phyloP scores from a whole-genome alignment of 352 stramenopile species.

The Globisporangium abappressorium region DNA sequence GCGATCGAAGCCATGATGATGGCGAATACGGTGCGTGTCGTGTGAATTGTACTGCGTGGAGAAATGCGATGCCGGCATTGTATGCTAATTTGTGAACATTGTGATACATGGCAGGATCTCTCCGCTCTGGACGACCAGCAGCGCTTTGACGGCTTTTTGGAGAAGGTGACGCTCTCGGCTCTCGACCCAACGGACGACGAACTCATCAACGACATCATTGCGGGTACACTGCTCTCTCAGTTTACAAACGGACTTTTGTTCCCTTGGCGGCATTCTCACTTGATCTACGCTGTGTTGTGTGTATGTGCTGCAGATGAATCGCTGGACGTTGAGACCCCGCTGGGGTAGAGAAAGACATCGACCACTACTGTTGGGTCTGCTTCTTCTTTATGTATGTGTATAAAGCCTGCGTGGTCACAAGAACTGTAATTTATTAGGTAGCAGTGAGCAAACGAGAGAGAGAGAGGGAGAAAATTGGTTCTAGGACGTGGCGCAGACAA shows the following conservation, averaged over 20 bases:
- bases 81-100: too few relatives aligned
- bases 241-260: neutral
- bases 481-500: neutral
- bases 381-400: neutral
- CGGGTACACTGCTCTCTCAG: neutral
- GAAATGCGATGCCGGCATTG: too few relatives aligned
- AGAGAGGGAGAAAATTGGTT: slow-evolving; percentile 3
- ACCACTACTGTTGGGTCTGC: neutral
- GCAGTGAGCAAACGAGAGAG: neutral
- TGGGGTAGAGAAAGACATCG: slow-evolving; percentile 8
- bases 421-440: slow-evolving; percentile 19
- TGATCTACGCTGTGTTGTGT: neutral
- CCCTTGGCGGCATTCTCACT: neutral
- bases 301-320: slow-evolving; percentile 18
- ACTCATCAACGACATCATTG: slow-evolving; percentile 27
- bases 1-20: slow-evolving; percentile 85
- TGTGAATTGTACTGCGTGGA: too few relatives aligned
- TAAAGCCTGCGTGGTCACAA: slow-evolving; percentile 4
- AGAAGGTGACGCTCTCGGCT: slow-evolving; percentile 58
- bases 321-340: slow-evolving; percentile 20
- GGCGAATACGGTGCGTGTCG: slow-evolving; percentile 48
- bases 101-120: slow-evolving; percentile 32
- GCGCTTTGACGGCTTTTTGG: slow-evolving; percentile 56
- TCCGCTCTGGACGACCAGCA: slow-evolving; percentile 54
- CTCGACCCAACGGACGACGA: slow-evolving; percentile 65